Conservation (phyloP, 768 basidiomycete genomes). For the Rhizopogon vulgaris region DNA sequence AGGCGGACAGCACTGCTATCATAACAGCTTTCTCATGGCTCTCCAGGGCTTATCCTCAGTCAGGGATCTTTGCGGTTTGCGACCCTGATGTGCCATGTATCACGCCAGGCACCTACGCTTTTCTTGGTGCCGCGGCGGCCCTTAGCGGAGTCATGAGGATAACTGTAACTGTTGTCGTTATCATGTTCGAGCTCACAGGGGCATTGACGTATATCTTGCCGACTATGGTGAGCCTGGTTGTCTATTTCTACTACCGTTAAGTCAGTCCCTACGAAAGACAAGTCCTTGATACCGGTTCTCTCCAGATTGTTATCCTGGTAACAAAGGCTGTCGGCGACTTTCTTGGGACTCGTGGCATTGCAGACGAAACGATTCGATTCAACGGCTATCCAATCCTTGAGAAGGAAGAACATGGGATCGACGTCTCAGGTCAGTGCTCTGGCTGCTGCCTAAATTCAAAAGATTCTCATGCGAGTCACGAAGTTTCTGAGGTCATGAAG, state of each 20-base stretch:
- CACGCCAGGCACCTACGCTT: conserved; percentile 97
- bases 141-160: conserved; percentile 95
- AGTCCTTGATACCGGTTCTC: conserved; percentile 10
- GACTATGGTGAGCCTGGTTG: conserved; percentile 69
- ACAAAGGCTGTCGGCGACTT: conserved; percentile 97
- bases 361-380: conserved; percentile 95
- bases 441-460: not conserved
- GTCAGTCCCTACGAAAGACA: not conserved
- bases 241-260: not conserved
- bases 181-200: conserved; percentile 99
- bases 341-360: conserved; percentile 88
- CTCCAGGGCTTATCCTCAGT: conserved; percentile 71
- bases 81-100: conserved; percentile 92
- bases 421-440: conserved; percentile 69
- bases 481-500: conserved; percentile 90
- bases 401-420: conserved; percentile 89
- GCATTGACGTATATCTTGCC: conserved; percentile 96
- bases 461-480: not conserved
- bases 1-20: conserved; percentile 12
- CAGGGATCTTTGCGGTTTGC: conserved; percentile 87
- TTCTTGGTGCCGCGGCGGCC: conserved; percentile 94
- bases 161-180: conserved; percentile 96
- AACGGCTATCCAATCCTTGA: conserved; percentile 97
- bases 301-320: conserved; percentile 88
- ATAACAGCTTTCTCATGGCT: not conserved